phyloP scores from a whole-genome alignment of 83 land plant species.

The Thuja plicata region DNA sequence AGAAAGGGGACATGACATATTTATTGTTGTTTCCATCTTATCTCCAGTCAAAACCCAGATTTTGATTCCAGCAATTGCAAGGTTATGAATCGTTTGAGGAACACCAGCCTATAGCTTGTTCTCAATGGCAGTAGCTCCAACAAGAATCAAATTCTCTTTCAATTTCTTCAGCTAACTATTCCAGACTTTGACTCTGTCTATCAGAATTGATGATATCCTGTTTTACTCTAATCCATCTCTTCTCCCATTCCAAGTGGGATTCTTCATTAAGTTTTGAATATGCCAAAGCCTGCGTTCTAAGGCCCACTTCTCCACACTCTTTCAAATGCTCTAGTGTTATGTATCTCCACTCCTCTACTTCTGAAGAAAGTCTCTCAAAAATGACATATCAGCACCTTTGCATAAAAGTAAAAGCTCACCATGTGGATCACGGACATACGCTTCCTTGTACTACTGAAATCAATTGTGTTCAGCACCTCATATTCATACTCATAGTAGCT shows the following conservation, averaged over 20 bases:
- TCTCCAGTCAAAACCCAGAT: too few relatives aligned
- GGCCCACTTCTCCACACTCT: conserved; percentile 12
- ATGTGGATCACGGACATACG: conserved; percentile 22
- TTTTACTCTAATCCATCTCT: conserved; percentile 17
- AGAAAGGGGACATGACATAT: too few relatives aligned
- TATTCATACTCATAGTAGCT: background rate
- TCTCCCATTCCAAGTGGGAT: conserved; percentile 20
- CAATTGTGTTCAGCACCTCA: conserved; percentile 15
- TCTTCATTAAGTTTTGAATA: background rate
- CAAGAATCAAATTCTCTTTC: conserved; percentile 28
- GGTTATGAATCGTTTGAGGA: too few relatives aligned
- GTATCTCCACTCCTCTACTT: conserved; percentile 24
- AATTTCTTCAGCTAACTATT: conserved; percentile 17
- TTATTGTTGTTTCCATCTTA: too few relatives aligned
- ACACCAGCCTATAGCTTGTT: conserved; percentile 39
- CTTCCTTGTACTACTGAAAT: conserved; percentile 23
- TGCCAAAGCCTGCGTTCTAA: conserved; percentile 10
- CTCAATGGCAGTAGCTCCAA: conserved; percentile 43
- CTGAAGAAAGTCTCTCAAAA: conserved; percentile 22
- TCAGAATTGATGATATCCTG: conserved; percentile 15
- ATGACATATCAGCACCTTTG: conserved; percentile 28
- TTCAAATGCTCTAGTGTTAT: conserved; percentile 27
- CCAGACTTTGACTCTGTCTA: background rate
- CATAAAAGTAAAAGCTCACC: conserved; percentile 26
- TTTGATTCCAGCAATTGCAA: too few relatives aligned